Conservation (phyloP, 2,329 filamentous ascomycete species). For the Talaromyces sp. region DNA sequence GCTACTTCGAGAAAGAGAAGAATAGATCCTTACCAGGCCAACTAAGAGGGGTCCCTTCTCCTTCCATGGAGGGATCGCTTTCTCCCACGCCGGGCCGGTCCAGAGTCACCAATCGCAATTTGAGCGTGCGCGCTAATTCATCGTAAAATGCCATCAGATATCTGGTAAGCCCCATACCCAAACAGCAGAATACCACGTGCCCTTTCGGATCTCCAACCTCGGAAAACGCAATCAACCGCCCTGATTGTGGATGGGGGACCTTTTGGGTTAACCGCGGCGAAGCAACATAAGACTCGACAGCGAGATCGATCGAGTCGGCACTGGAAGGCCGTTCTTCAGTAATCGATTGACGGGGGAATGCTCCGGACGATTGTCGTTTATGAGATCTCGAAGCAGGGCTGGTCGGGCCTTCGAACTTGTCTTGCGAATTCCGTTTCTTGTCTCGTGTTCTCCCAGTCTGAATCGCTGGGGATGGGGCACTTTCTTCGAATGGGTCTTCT, state of each 20-base stretch:
- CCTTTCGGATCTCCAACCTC: conserved; percentile 92
- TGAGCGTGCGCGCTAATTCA: conserved; percentile 82
- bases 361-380: conserved; percentile 35
- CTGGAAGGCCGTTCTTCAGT: conserved; percentile 71
- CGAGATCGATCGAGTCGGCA: conserved; percentile 81
- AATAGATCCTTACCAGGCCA: conserved; percentile 71
- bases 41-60: conserved; percentile 76
- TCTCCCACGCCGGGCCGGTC: conserved; percentile 92
- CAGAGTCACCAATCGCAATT: conserved; percentile 83
- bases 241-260: conserved; percentile 78
- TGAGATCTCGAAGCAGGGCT: conserved; percentile 24
- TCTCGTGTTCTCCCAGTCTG: conserved; percentile 52
- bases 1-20: background rate
- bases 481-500: conserved; percentile 47
- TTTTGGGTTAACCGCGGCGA: conserved; percentile 82
- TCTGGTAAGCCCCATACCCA: conserved; percentile 94
- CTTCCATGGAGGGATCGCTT: conserved; percentile 78
- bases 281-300: conserved; percentile 77
- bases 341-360: conserved; percentile 39
- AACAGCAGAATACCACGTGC: conserved; percentile 89
- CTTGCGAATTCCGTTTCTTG: conserved; percentile 24
- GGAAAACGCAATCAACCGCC: conserved; percentile 87
- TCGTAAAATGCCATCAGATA: conserved; percentile 98
- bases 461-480: conserved; percentile 65
- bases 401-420: conserved; percentile 25